Base-by-base conservation (phyloP, 352 stramenopile genomes). In the Phytophthora uliginosa region DNA sequence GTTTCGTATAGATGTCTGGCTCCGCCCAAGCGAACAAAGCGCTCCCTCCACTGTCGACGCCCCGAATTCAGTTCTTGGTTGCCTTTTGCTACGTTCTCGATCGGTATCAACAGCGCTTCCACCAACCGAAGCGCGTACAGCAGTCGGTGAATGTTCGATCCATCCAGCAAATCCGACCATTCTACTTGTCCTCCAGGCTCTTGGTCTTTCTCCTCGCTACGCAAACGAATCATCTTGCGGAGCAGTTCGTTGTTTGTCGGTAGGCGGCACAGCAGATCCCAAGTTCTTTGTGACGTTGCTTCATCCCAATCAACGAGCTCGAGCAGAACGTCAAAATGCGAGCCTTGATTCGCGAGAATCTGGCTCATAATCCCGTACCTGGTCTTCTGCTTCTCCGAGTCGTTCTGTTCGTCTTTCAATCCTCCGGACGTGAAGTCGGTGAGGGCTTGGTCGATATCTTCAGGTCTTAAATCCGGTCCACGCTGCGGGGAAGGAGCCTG, bases 41-140 rank as follows among this genome's bases (percentile, higher is more conserved):
- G 86, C 24, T 96, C 86, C 45, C 86, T 84, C 89, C 89, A 96
- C 50, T 95, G 86, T 20, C 89, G 79, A 24, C 84, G 79, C 2
- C 85, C 83, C 0, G 62, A 76, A 62, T 93, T 81, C 0, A 76
- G n/a, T 9, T 84, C 60, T 0, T 57, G 22, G 7, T 66, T 55
- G 6, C 5, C 33, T 31, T 20, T 59, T 20, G 6, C 15, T 36
- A 17, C n/a, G 13, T n/a, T 24, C 24, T 79, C 74, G 33, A 76
- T 45, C 22, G 85, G 83, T 10, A 95, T 66, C 12, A 95, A 72
- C 0, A 95, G 76, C 7, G 86, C 84, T 59, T 96, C 89, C 8
- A 96, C 70, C 24, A 95, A 63, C 5, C 89, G 78, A 33, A 96
- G 67, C 3, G 83, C 73, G 48, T 96, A 96, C 20, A 93, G 57